Evolutionary conservation across 768 basidiomycete genomes (phyloP).

Genomic region (Russula sp.): DNA sequence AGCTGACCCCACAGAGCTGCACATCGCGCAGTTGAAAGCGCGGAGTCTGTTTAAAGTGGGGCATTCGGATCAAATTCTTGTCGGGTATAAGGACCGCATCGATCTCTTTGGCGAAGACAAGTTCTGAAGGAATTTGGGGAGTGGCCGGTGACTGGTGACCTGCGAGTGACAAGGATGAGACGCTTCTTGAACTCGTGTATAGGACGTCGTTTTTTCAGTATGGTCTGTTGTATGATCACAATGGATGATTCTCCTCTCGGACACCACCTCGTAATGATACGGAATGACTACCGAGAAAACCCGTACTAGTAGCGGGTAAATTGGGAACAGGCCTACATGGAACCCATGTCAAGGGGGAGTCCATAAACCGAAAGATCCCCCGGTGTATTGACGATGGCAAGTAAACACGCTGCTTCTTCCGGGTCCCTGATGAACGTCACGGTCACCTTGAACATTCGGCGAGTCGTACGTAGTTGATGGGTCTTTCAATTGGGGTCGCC

Average conservation of each 20-base stretch:
- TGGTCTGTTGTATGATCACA: background rate
- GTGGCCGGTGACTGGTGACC: background rate
- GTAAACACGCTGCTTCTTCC: no score
- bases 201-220: background rate
- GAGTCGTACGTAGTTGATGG: no score
- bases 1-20: background rate
- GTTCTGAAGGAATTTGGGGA: background rate
- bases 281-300: no score
- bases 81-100: background rate
- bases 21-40: background rate
- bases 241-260: background rate
- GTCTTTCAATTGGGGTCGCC: no score
- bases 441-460: no score
- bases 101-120: constrained; percentile 9
- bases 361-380: no score
- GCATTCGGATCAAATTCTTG: background rate
- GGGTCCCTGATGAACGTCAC: no score
- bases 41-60: background rate
- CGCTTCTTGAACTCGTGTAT: background rate
- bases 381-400: no score
- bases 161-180: background rate
- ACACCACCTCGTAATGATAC: background rate
- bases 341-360: no score
- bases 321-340: no score
- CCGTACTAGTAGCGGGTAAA: no score